Conservation (phyloP, 2,329 filamentous ascomycete genomes). For the Epichloe aotearoae region DNA sequence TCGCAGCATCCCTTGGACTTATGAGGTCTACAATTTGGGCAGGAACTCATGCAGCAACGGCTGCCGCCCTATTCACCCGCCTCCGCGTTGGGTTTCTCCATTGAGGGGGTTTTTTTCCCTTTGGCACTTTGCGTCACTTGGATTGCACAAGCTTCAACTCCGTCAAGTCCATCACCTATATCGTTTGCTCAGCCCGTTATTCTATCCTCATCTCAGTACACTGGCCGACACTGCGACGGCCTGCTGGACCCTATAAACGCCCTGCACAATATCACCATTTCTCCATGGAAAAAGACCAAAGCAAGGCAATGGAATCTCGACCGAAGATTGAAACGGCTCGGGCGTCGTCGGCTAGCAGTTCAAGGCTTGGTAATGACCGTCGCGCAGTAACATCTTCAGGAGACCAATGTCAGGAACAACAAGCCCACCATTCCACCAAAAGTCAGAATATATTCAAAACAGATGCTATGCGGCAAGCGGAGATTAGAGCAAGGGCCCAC, state of each 20-base stretch:
- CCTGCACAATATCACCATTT: not conserved
- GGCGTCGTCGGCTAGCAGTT: not conserved
- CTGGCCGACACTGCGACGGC: no score
- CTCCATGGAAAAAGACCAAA: not conserved
- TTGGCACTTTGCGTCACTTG: not conserved
- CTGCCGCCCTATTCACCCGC: not conserved
- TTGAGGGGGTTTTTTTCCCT: not conserved
- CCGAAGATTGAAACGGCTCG: not conserved
- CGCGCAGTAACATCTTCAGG: not conserved
- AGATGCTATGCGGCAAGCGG: conserved; percentile 1
- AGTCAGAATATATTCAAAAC: not conserved
- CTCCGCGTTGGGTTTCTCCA: not conserved
- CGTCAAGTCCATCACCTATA: not conserved
- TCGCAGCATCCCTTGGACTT: not conserved
- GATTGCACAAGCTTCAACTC: not conserved
- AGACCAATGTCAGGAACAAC: not conserved
- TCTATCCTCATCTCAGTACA: not conserved
- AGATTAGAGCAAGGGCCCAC: conserved; percentile 1
- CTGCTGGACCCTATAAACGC: not conserved
- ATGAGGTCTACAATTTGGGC: not conserved
- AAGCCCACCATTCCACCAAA: not conserved
- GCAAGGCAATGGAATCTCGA: not conserved
- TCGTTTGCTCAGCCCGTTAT: not conserved
- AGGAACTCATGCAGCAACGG: not conserved
- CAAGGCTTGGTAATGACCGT: not conserved